These are phyloP conservation scores for Curvularia sp. DNA, from an alignment of 2,329 filamentous ascomycete species.

Conservation along the genomic window DNA sequence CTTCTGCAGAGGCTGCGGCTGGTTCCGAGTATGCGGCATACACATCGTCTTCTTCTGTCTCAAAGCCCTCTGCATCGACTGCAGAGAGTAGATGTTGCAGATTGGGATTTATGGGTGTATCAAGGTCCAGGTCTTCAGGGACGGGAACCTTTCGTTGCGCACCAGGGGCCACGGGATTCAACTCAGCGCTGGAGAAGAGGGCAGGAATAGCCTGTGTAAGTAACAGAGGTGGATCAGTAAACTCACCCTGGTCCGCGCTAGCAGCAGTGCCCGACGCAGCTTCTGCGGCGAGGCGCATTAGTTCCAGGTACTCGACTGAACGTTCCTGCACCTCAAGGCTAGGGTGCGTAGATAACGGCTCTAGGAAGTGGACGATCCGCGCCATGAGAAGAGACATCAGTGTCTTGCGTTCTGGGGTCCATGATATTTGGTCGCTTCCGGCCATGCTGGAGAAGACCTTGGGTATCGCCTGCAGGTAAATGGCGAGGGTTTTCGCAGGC, in stretches of 20 bases:
- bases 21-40: conserved; percentile 57
- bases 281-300: conserved; percentile 86
- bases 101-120: conserved; percentile 80
- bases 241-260: conserved; percentile 66
- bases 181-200: conserved; percentile 82
- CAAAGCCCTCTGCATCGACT: conserved; percentile 56
- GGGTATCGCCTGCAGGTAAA: conserved; percentile 81
- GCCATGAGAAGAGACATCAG: conserved; percentile 79
- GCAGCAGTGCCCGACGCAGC: conserved; percentile 73
- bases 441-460: conserved; percentile 83
- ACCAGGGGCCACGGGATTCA: conserved; percentile 85
- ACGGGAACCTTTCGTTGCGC: conserved; percentile 88
- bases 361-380: conserved; percentile 80
- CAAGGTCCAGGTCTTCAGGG: conserved; percentile 77
- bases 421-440: conserved; percentile 68
- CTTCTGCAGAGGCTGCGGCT: conserved; percentile 35
- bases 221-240: conserved; percentile 78
- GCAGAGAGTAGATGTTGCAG: conserved; percentile 70
- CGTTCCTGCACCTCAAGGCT: conserved; percentile 94
- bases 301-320: conserved; percentile 88
- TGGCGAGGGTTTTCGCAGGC: conserved; percentile 72
- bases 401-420: conserved; percentile 77
- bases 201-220: conserved; percentile 90
- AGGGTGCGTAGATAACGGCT: conserved; percentile 80
- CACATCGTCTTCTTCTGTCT: conserved; percentile 55